Evolutionary conservation across 371 early-diverging fungal species (phyloP).

Genomic region (Lichtheimia ramosa): DNA sequence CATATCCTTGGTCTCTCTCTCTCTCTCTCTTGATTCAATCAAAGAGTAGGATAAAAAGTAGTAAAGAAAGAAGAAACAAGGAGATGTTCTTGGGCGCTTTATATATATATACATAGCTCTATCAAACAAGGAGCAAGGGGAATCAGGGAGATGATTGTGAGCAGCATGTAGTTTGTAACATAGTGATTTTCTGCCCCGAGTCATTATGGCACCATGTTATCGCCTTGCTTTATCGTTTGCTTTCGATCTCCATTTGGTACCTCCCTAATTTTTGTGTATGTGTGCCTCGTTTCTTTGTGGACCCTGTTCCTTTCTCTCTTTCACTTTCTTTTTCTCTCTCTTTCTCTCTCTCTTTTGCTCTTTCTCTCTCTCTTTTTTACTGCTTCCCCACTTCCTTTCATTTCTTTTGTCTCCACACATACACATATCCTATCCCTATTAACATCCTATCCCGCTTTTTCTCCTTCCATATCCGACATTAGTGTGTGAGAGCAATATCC

Average conservation of each 20-base stretch:
- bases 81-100: too few relatives aligned
- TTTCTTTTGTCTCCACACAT: background rate
- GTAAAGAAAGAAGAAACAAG: background rate
- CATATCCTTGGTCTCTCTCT: background rate
- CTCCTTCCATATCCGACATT: constrained; percentile 1
- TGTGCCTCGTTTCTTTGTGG: background rate
- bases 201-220: too few relatives aligned
- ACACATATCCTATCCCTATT: background rate
- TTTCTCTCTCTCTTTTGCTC: constrained; percentile 1
- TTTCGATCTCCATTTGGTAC: constrained; percentile 6
- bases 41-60: background rate
- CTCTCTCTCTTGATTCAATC: background rate
- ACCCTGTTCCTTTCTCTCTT: background rate
- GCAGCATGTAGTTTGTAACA: too few relatives aligned
- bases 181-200: too few relatives aligned
- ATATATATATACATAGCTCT: too few relatives aligned
- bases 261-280: background rate
- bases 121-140: too few relatives aligned
- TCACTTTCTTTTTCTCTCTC: constrained; percentile 6
- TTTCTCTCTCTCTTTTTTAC: constrained; percentile 5
- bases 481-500: background rate
- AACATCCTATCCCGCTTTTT: background rate
- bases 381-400: constrained; percentile 6
- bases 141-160: too few relatives aligned
- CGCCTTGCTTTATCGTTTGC: background rate